Base-by-base conservation (phyloP, 75 land plant genomes). In the Pseudotsuga menziesii region DNA sequence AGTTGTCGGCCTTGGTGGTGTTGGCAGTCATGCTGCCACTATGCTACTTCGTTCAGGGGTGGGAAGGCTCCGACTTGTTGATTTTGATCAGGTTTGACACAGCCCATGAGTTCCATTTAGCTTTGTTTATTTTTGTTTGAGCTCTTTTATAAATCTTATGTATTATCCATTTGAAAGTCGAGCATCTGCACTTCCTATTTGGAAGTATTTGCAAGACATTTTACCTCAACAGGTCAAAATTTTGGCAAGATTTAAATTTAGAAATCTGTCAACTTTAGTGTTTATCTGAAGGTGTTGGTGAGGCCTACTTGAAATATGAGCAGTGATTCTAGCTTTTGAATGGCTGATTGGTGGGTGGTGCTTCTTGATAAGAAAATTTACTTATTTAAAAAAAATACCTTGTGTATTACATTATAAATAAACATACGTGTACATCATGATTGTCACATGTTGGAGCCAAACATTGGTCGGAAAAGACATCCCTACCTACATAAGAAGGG, bases 21-120 rank as follows among this genome's bases (percentile, higher is more conserved):
- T 97, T 66, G 99, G 99, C 15, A 97, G 99, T 74, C 99, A 97
- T 94, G 99, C 99, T 82, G 98, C 99, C 67, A 86, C 87, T 35
- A 97, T 97, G 99, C 93, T 97, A 72, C 85, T 93, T 61, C 89
- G 99, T 66, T 89, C 95, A 57, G 99, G 99, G 12, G 92, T 97
- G 57, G 92, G 99, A 23, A 86, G 81, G 82, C 86, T 97, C 58
- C 95, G 92, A 11, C 83, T 97, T 76, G 93, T 97, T 61, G 99
- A 97, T 84, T 97, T 97, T 89, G 99, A 97, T 84, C 99, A 97
- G 95, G 99, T 97, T 54, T 27, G 25, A 48, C 72, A 25, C 19
- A 22, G 36, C 27, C 26, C 14, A 74, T 25, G 60, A 74, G 0
- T 4, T 52, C 17, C 62, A 23, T 56, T 22, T 29, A 32, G 23